A percentile compares a stretch with the other conserved stretches of the same genome.
Evolutionary conservation across 352 stramenopile species (phyloP).

Genomic region (Globisporangium rhizosaccharum): DNA sequence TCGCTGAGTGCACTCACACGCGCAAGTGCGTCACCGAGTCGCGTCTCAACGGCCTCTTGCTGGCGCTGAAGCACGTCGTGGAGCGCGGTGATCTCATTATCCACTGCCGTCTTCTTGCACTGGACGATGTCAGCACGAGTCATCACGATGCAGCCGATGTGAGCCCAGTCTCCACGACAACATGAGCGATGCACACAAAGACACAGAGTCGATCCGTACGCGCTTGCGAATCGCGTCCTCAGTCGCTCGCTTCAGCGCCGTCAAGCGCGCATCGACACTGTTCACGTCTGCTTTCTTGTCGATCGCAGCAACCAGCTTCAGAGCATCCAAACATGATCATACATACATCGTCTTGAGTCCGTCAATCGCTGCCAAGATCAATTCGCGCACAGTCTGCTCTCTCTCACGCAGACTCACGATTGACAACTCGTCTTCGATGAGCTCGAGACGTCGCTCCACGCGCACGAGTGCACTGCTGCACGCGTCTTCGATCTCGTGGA

Average conservation of each 20-base stretch:
- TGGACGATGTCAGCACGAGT: background rate
- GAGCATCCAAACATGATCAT: too few relatives aligned
- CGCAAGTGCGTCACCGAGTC: background rate
- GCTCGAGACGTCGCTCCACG: conserved; percentile 27
- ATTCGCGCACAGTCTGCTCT: too few relatives aligned
- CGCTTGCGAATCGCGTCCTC: conserved; percentile 43
- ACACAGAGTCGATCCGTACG: conserved; percentile 10
- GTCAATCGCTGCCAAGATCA: too few relatives aligned
- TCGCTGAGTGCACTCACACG: background rate
- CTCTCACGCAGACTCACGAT: conserved; percentile 19
- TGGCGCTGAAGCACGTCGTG: conserved; percentile 31
- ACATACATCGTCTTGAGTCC: too few relatives aligned
- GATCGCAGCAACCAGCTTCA: conserved; percentile 28
- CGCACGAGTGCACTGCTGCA: conserved; percentile 11
- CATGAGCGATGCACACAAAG: too few relatives aligned
- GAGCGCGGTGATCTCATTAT: conserved; percentile 36
- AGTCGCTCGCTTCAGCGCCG: conserved; percentile 20
- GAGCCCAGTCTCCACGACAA: too few relatives aligned
- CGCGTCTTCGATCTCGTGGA: conserved; percentile 10
- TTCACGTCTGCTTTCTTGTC: conserved; percentile 45
- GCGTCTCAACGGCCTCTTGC: conserved; percentile 3
- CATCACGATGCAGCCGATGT: background rate
- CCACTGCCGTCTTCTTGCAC: conserved; percentile 46
- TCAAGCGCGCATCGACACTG: conserved; percentile 12
- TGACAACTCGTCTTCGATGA: conserved; percentile 56